phyloP scores from a whole-genome alignment of 192 early-diverging fungal species.

The Spizellomyces sp. region DNA sequence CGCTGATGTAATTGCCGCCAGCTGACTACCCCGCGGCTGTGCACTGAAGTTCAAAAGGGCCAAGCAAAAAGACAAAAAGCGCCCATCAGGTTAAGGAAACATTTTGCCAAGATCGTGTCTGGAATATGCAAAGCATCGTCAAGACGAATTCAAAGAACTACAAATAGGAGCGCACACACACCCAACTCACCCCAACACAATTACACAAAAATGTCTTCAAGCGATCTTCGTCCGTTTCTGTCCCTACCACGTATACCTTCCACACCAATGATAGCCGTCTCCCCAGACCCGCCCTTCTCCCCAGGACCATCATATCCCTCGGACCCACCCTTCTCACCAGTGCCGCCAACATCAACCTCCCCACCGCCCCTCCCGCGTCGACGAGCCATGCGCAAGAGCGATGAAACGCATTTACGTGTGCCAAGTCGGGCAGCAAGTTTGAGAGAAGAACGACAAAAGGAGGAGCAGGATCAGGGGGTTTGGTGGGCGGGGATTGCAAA shows the following conservation, averaged over 20 bases:
- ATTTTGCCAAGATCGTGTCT: too few relatives aligned
- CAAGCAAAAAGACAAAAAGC: too few relatives aligned
- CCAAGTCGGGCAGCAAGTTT: neutral
- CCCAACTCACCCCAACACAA: too few relatives aligned
- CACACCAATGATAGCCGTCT: neutral
- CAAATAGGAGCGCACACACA: too few relatives aligned
- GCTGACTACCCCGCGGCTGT: too few relatives aligned
- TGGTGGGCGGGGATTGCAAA: slow-evolving; percentile 15
- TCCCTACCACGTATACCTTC: slow-evolving; percentile 9
- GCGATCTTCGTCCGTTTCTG: neutral
- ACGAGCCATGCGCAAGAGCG: slow-evolving; percentile 6
- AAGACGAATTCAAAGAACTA: too few relatives aligned
- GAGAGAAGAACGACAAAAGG: neutral
- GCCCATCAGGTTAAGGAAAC: too few relatives aligned
- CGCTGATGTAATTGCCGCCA: too few relatives aligned
- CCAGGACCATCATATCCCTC: neutral
- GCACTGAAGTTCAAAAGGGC: too few relatives aligned
- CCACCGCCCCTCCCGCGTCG: neutral
- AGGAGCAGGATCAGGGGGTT: neutral
- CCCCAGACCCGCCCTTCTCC: too few relatives aligned
- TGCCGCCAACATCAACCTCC: neutral
- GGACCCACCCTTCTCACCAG: neutral
- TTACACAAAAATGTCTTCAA: too few relatives aligned
- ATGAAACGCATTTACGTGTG: neutral
- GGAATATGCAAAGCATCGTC: too few relatives aligned